Evolutionary conservation across 2,329 filamentous ascomycete species (phyloP).

Genomic region (Massarina eburnea): DNA sequence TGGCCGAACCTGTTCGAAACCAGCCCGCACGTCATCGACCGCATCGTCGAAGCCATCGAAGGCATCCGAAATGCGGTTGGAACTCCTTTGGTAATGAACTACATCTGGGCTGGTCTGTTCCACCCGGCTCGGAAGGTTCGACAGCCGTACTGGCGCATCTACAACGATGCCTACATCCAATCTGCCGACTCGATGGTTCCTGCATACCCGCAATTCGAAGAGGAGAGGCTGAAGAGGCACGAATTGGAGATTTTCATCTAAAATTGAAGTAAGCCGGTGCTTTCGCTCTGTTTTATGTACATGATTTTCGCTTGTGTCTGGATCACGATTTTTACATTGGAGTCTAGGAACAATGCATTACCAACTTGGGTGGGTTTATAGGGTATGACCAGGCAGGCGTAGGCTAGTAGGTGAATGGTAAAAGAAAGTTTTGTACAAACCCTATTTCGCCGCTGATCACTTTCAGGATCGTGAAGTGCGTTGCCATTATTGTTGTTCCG

Average conservation of each 20-base stretch:
- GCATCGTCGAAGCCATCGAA: constrained; percentile 96
- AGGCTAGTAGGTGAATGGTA: constrained; percentile 6
- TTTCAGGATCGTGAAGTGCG: constrained; percentile 1
- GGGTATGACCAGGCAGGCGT: background rate
- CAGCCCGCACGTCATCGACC: constrained; percentile 95
- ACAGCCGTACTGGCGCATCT: constrained; percentile 92
- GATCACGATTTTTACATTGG: constrained; percentile 2
- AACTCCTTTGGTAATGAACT: constrained; percentile 92
- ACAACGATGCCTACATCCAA: constrained; percentile 96
- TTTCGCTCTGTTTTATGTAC: constrained; percentile 5
- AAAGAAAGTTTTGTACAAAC: constrained; percentile 2
- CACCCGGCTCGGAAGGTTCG: constrained; percentile 95
- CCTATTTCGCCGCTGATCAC: constrained; percentile 2
- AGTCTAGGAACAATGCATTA: constrained; percentile 4
- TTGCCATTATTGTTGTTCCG: background rate
- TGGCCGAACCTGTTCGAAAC: constrained; percentile 98
- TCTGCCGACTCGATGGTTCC: constrained; percentile 93
- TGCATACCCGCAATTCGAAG: constrained; percentile 86
- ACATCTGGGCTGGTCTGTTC: constrained; percentile 96
- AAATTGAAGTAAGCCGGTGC: constrained; percentile 16
- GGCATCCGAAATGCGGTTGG: constrained; percentile 92
- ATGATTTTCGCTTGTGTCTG: constrained; percentile 8
- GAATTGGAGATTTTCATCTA: constrained; percentile 84
- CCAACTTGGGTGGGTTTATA: background rate
- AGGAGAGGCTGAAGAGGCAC: constrained; percentile 74